These are phyloP conservation scores for Lupinus albus DNA, from an alignment of 306 rosid genomes.

Conservation along the genomic window DNA sequence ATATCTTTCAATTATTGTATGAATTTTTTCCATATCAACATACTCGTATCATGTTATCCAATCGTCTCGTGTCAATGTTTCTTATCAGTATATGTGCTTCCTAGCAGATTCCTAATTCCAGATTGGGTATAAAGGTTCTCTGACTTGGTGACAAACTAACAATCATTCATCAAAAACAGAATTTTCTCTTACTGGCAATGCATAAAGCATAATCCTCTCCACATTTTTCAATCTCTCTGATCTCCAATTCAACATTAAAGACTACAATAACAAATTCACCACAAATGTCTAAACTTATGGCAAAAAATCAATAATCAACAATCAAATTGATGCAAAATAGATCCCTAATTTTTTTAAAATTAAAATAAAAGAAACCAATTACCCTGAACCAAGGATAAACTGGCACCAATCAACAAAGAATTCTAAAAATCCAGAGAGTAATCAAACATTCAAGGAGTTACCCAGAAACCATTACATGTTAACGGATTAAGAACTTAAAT, in stretches of 20 bases:
- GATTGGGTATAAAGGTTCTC: no score
- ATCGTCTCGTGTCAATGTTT: no score
- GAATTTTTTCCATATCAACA: no score
- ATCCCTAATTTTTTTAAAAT: not conserved
- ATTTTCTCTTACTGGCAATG: no score
- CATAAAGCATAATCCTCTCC: constrained; percentile 15
- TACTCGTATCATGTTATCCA: no score
- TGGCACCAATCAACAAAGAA: not conserved
- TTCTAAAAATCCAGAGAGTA: not conserved
- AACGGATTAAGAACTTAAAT: not conserved
- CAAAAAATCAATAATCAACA: constrained; percentile 2
- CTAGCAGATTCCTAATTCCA: no score
- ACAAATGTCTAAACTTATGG: not conserved
- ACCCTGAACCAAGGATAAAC: not conserved
- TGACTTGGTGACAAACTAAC: no score
- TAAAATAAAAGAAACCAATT: not conserved
- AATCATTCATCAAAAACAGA: no score
- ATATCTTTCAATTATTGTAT: no score
- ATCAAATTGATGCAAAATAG: not conserved
- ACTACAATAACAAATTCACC: not conserved
- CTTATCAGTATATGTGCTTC: no score
- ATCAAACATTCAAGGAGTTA: constrained; percentile 11
- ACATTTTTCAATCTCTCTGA: constrained; percentile 3
- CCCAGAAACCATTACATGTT: constrained; percentile 1
- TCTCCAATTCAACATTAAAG: not conserved